Evolutionary conservation across 768 basidiomycete species (phyloP).

Genomic region (Calocera cornea): DNA sequence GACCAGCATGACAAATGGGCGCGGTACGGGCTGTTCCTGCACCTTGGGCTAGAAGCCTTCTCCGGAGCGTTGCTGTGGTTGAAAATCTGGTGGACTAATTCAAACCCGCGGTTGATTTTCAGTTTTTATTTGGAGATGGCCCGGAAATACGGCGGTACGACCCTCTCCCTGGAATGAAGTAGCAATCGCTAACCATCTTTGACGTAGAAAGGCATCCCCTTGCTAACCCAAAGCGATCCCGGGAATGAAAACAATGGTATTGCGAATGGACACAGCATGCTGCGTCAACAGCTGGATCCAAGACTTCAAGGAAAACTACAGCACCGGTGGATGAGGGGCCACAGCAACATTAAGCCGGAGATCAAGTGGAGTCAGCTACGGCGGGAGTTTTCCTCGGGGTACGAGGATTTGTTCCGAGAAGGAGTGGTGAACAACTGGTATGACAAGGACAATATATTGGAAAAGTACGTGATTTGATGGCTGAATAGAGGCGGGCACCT

Average conservation of each 20-base stretch:
- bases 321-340: too few species aligned
- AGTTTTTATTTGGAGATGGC: neutral
- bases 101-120: neutral
- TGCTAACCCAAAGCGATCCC: too few species aligned
- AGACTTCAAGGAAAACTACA: too few species aligned
- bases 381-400: slow-evolving; percentile 23
- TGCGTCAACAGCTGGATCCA: too few species aligned
- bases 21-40: slow-evolving; percentile 26
- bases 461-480: slow-evolving; percentile 1
- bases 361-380: slow-evolving; percentile 13
- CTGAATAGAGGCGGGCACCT: too few species aligned
- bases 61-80: slow-evolving; percentile 20
- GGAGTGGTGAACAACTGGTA: slow-evolving; percentile 20
- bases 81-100: slow-evolving; percentile 21
- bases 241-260: too few species aligned
- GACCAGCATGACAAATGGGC: slow-evolving; percentile 40
- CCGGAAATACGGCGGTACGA: neutral
- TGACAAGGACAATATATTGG: neutral
- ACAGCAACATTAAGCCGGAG: neutral
- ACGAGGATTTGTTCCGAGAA: slow-evolving; percentile 25
- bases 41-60: slow-evolving; percentile 20
- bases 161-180: too few species aligned
- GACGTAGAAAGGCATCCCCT: neutral
- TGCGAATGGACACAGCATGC: too few species aligned
- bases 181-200: too few species aligned